These are phyloP conservation scores for Russula vinacea DNA, from an alignment of 768 basidiomycete genomes.

Conservation along the genomic window DNA sequence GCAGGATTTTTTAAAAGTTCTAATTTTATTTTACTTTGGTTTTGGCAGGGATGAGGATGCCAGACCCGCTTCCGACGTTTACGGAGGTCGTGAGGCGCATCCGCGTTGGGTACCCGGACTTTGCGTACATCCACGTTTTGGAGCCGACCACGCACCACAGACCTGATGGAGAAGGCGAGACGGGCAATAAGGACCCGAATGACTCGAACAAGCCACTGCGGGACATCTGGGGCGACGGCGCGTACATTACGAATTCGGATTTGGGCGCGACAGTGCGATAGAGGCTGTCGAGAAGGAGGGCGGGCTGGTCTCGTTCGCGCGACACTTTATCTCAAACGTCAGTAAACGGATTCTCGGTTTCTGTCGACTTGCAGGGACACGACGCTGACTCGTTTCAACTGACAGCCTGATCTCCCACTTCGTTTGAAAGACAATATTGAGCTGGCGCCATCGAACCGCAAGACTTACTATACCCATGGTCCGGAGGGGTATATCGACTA, in stretches of 20 bases:
- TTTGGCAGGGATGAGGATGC: slow-evolving; percentile 17
- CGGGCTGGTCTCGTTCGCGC: slow-evolving; percentile 20
- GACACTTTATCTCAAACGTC: slow-evolving; percentile 20
- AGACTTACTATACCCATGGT: slow-evolving; percentile 4
- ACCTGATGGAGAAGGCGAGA: background rate
- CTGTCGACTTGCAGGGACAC: background rate
- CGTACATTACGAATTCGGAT: slow-evolving; percentile 33
- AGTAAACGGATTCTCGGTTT: background rate
- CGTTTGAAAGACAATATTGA: slow-evolving; percentile 13
- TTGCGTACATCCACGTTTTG: slow-evolving; percentile 36
- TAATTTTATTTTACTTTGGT: too few relatives aligned
- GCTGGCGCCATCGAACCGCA: background rate
- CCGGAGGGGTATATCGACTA: slow-evolving; percentile 28
- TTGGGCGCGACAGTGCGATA: slow-evolving; percentile 30
- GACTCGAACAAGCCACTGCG: slow-evolving; percentile 31
- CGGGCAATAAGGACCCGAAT: slow-evolving; percentile 15
- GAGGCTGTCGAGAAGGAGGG: slow-evolving; percentile 18
- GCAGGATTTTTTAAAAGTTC: too few relatives aligned
- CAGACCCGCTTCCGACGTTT: slow-evolving; percentile 35
- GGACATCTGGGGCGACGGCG: slow-evolving; percentile 30
- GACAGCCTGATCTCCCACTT: slow-evolving; percentile 28
- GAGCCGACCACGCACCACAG: slow-evolving; percentile 29
- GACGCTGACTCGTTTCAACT: background rate
- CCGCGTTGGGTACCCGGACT: slow-evolving; percentile 23
- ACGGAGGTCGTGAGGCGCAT: slow-evolving; percentile 33